A percentile compares a stretch with the other conserved stretches of the same genome.
These are phyloP conservation scores for Pseudocercospora vitis DNA, from an alignment of 2,329 filamentous ascomycete species.

Conservation along the genomic window DNA sequence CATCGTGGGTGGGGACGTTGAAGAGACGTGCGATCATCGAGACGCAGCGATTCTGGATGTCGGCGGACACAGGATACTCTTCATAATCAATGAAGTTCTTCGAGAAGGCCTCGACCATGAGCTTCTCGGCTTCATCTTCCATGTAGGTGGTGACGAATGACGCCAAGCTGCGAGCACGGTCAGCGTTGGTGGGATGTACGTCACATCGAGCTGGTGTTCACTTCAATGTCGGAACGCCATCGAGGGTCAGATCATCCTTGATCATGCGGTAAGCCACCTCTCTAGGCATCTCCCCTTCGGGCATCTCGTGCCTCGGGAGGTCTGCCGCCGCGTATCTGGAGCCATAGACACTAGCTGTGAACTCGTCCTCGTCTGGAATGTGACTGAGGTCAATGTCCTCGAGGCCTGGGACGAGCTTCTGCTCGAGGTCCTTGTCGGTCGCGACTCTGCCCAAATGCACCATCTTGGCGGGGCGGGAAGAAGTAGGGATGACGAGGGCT, in stretches of 20 bases:
- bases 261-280: conserved; percentile 97
- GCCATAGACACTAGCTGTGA: conserved; percentile 82
- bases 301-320: conserved; percentile 81
- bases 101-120: conserved; percentile 83
- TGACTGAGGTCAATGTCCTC: conserved; percentile 50
- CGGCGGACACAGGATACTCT: conserved; percentile 52
- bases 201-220: conserved; percentile 42
- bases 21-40: conserved; percentile 77
- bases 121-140: conserved; percentile 94
- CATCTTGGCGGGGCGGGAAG: conserved; percentile 32
- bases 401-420: conserved; percentile 47
- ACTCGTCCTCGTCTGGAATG: conserved; percentile 52
- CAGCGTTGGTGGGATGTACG: neutral
- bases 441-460: conserved; percentile 38
- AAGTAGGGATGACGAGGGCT: too few relatives aligned
- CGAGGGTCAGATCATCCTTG: conserved; percentile 86
- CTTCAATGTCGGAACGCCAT: conserved; percentile 88
- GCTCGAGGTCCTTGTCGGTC: conserved; percentile 35
- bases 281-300: conserved; percentile 83
- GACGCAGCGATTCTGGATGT: conserved; percentile 79
- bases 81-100: conserved; percentile 76
- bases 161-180: conserved; percentile 63
- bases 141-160: conserved; percentile 97
- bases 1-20: conserved; percentile 65
- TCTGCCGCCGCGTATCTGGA: conserved; percentile 78